These are phyloP conservation scores for Colletotrichum zoysiae DNA, from an alignment of 2,329 filamentous ascomycete species.

Conservation along the genomic window DNA sequence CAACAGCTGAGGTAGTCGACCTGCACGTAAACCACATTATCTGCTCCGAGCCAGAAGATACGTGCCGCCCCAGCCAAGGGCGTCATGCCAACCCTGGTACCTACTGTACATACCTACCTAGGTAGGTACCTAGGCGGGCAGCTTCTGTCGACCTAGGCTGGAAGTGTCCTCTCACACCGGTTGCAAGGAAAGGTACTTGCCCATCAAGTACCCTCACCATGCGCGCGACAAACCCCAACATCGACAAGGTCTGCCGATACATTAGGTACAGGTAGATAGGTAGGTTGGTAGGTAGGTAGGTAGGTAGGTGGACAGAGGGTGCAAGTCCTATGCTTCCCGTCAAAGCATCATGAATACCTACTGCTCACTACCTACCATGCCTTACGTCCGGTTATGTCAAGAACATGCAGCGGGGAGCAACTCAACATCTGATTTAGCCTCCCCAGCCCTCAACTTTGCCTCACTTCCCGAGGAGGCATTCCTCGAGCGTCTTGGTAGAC, in stretches of 20 bases:
- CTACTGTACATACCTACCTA: too few species aligned
- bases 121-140: constrained; percentile 5
- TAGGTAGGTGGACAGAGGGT: neutral
- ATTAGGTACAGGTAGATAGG: neutral
- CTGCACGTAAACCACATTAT: neutral
- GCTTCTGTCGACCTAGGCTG: neutral
- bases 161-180: neutral
- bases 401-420: neutral
- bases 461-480: neutral
- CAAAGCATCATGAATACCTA: neutral
- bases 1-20: neutral
- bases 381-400: constrained; percentile 3
- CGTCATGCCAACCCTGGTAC: constrained; percentile 6
- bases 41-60: constrained; percentile 3
- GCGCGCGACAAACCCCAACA: constrained; percentile 11
- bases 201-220: neutral
- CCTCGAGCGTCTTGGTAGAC: neutral
- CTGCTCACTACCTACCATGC: neutral
- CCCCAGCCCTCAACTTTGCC: neutral
- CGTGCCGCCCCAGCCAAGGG: constrained; percentile 6
- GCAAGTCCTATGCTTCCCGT: neutral
- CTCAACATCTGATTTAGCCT: constrained; percentile 5
- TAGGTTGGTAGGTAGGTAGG: neutral
- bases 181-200: neutral
- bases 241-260: neutral